phyloP scores from a whole-genome alignment of 1,139 yeast species.

The Blastobotrys apis region DNA sequence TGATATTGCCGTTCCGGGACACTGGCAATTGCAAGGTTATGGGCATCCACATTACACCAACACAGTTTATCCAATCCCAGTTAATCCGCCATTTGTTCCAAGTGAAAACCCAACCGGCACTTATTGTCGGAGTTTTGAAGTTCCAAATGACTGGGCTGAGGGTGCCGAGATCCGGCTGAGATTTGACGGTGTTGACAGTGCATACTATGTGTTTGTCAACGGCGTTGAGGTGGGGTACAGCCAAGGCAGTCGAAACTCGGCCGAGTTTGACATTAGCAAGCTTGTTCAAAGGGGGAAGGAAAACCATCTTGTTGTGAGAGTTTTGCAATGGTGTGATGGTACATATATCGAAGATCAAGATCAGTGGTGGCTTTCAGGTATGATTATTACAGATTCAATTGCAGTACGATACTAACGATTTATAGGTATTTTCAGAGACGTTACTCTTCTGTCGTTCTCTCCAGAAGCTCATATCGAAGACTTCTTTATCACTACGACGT shows the following conservation, averaged over 20 bases:
- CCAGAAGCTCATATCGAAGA: slow-evolving; percentile 24
- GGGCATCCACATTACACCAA: slow-evolving; percentile 38
- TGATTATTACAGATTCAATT: too few species aligned
- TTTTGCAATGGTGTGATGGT: slow-evolving; percentile 37
- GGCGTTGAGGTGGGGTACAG: slow-evolving; percentile 33
- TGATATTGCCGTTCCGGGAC: slow-evolving; percentile 36
- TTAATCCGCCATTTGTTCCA: slow-evolving; percentile 38
- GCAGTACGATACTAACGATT: too few species aligned
- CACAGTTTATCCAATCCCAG: slow-evolving; percentile 34
- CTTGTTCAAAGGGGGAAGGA: slow-evolving; percentile 4
- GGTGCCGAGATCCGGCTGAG: too few species aligned
- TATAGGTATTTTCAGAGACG: slow-evolving; percentile 29
- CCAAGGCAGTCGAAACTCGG: slow-evolving; percentile 35
- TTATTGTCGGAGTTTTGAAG: slow-evolving; percentile 28
- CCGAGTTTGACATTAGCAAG: slow-evolving; percentile 32
- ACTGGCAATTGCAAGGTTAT: slow-evolving; percentile 39
- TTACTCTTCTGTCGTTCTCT: slow-evolving; percentile 18
- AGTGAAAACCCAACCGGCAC: slow-evolving; percentile 37
- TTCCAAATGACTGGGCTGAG: slow-evolving; percentile 16
- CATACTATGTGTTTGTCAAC: slow-evolving; percentile 35
- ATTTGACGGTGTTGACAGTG: slow-evolving; percentile 39
- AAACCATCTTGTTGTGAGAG: slow-evolving; percentile 31
- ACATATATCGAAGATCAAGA: slow-evolving; percentile 39
- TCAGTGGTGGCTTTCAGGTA: slow-evolving; percentile 40
- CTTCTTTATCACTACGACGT: slow-evolving; percentile 19